Evolutionary conservation across 23 red algal genomes (phyloP).

Genomic region (Gracilaria domingensis): DNA sequence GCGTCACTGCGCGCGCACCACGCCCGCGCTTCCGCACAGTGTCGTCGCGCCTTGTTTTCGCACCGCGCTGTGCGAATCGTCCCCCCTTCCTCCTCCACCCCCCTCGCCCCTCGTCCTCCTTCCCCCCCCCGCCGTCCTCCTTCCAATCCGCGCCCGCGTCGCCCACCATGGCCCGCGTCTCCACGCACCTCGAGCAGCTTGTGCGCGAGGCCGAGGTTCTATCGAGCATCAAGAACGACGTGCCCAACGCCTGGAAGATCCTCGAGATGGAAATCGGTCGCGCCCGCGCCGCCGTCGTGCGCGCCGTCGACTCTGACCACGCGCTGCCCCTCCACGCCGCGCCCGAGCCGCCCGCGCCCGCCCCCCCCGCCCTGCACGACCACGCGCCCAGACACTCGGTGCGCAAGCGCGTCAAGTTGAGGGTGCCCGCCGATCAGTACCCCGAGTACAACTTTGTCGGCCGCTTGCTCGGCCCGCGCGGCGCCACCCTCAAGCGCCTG

Average conservation of each 20-base stretch:
- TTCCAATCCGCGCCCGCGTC: background rate
- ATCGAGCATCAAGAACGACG: slow-evolving; percentile 28
- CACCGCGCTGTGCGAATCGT: no score
- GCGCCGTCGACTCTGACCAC: background rate
- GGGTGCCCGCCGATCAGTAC: slow-evolving; percentile 84
- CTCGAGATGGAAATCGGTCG: slow-evolving; percentile 44
- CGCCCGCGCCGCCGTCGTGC: slow-evolving; percentile 28
- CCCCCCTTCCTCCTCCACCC: no score
- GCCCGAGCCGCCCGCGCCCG: background rate
- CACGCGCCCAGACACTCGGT: no score
- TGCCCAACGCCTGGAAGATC: slow-evolving; percentile 60
- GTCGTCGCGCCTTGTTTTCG: no score
- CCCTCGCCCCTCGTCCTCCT: no score
- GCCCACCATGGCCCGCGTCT: slow-evolving; percentile 41
- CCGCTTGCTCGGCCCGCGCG: slow-evolving; percentile 89
- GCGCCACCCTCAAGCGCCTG: slow-evolving; percentile 90
- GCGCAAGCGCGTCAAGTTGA: slow-evolving; percentile 64
- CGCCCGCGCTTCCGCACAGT: no score
- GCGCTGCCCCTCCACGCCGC: background rate
- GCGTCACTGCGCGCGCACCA: no score
- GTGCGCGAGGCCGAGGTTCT: slow-evolving; percentile 55
- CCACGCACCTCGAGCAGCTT: slow-evolving; percentile 34
- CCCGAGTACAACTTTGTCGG: slow-evolving; percentile 99
- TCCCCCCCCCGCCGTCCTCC: no score
- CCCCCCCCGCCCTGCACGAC: background rate